A percentile compares a stretch with the other conserved stretches of the same genome.
Evolutionary conservation across 306 rosid genomes (phyloP).

Genomic region (Vicia villosa): DNA sequence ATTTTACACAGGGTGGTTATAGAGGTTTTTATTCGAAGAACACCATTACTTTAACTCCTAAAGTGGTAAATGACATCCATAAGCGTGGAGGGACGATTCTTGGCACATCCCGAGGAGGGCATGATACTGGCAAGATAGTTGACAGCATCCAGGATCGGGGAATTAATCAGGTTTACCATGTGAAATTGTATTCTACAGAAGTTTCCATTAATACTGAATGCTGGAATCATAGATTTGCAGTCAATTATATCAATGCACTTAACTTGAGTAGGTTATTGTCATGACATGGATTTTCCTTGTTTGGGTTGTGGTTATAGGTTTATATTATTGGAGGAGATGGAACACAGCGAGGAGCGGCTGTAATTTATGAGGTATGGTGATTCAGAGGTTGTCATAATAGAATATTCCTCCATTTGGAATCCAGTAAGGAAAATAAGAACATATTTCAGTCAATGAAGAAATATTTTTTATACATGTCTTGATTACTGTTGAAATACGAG

Average conservation of each 20-base stretch:
- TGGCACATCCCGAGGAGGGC: slow-evolving; percentile 96
- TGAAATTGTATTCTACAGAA: slow-evolving; percentile 19
- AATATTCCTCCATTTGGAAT: slow-evolving; percentile 6
- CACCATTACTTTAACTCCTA: slow-evolving; percentile 74
- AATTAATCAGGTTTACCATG: slow-evolving; percentile 77
- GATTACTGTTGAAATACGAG: no score
- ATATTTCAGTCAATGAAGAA: slow-evolving; percentile 31
- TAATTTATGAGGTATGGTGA: slow-evolving; percentile 80
- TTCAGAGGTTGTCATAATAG: slow-evolving; percentile 28
- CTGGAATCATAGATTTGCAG: slow-evolving; percentile 15
- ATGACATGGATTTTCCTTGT: slow-evolving; percentile 33
- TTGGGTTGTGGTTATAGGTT: slow-evolving; percentile 56
- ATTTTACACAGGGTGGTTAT: slow-evolving; percentile 79
- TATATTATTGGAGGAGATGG: slow-evolving; percentile 98
- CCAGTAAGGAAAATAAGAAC: slow-evolving; percentile 22
- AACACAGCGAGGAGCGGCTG: slow-evolving; percentile 90
- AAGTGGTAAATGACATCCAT: slow-evolving; percentile 89
- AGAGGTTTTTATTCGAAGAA: slow-evolving; percentile 87
- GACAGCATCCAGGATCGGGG: slow-evolving; percentile 96
- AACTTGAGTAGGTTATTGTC: slow-evolving; percentile 29
- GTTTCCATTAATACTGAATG: slow-evolving; percentile 30
- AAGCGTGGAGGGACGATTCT: slow-evolving; percentile 94
- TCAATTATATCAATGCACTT: slow-evolving; percentile 19
- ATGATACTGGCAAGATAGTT: slow-evolving; percentile 83
- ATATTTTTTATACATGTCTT: slow-evolving; percentile 29